A percentile compares a stretch with the other conserved stretches of the same genome.
Conservation (phyloP, 2,329 filamentous ascomycete genomes). For the Colletotrichum chlorophyti region DNA sequence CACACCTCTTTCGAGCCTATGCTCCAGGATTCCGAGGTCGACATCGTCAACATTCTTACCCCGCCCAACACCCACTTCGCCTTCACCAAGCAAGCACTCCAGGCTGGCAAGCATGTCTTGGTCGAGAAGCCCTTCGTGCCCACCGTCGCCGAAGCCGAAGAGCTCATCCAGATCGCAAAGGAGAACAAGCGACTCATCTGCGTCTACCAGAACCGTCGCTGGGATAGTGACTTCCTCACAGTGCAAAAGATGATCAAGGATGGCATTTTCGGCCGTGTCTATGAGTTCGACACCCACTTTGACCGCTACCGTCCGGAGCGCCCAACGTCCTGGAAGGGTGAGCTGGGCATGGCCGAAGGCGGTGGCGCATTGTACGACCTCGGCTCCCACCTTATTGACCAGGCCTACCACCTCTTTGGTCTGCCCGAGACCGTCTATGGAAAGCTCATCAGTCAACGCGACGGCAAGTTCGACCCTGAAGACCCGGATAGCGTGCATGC, state of each 20-base stretch:
- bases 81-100: slow-evolving; percentile 68
- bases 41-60: slow-evolving; percentile 75
- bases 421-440: slow-evolving; percentile 71
- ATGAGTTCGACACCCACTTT: slow-evolving; percentile 83
- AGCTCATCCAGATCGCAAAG: slow-evolving; percentile 63
- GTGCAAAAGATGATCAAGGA: slow-evolving; percentile 67
- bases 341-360: slow-evolving; percentile 63
- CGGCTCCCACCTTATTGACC: slow-evolving; percentile 79
- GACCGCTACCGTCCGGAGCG: slow-evolving; percentile 72
- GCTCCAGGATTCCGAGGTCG: slow-evolving; percentile 68
- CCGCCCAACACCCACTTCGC: slow-evolving; percentile 75
- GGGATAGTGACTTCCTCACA: slow-evolving; percentile 79
- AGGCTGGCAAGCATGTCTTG: slow-evolving; percentile 78
- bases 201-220: slow-evolving; percentile 80
- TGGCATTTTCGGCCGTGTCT: slow-evolving; percentile 70
- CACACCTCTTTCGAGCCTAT: slow-evolving; percentile 69
- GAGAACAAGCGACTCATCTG: slow-evolving; percentile 60
- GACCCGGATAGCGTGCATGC: slow-evolving; percentile 68
- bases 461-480: slow-evolving; percentile 50
- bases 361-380: slow-evolving; percentile 77
- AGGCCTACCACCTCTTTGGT: slow-evolving; percentile 75
- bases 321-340: slow-evolving; percentile 71
- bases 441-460: slow-evolving; percentile 71
- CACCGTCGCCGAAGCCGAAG: slow-evolving; percentile 69
- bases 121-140: slow-evolving; percentile 87